Conservation (phyloP, 2,329 filamentous ascomycete species). For the Paradendryphiella salina region DNA sequence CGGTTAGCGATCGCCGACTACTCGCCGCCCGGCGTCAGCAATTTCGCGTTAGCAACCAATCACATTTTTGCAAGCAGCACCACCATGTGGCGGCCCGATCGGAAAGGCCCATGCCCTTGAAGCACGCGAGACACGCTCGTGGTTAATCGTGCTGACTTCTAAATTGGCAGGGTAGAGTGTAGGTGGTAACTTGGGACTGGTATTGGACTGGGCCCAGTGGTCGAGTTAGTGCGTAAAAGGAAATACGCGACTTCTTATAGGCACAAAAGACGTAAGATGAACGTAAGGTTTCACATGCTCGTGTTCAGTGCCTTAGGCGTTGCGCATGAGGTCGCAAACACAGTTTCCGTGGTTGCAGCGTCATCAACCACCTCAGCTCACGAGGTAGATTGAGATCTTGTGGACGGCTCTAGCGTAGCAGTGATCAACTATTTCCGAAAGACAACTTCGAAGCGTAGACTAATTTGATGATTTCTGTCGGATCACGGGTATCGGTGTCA, state of each 20-base stretch:
- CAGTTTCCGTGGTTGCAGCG: background rate
- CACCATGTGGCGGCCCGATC: slow-evolving; percentile 17
- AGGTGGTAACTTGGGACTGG: slow-evolving; percentile 4
- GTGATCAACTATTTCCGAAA: background rate
- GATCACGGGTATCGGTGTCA: too few species aligned
- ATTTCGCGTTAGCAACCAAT: slow-evolving; percentile 25
- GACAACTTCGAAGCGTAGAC: background rate
- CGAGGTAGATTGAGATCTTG: background rate
- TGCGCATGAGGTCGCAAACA: slow-evolving; percentile 2
- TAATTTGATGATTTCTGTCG: background rate
- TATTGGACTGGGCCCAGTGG: slow-evolving; percentile 8
- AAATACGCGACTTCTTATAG: slow-evolving; percentile 3
- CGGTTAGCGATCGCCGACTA: slow-evolving; percentile 24
- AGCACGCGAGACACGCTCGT: slow-evolving; percentile 28
- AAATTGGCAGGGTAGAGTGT: slow-evolving; percentile 1
- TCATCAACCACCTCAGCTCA: background rate
- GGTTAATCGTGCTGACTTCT: slow-evolving; percentile 11
- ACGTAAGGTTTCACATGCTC: slow-evolving; percentile 1
- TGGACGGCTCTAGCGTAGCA: background rate
- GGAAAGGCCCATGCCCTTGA: slow-evolving; percentile 17
- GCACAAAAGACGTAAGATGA: background rate
- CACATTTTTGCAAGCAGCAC: slow-evolving; percentile 17
- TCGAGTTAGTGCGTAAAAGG: slow-evolving; percentile 4
- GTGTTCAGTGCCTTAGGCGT: background rate
- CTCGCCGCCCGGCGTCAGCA: slow-evolving; percentile 16